These are phyloP conservation scores for Pythium brassicae DNA, from an alignment of 352 stramenopile species.

Conservation along the genomic window DNA sequence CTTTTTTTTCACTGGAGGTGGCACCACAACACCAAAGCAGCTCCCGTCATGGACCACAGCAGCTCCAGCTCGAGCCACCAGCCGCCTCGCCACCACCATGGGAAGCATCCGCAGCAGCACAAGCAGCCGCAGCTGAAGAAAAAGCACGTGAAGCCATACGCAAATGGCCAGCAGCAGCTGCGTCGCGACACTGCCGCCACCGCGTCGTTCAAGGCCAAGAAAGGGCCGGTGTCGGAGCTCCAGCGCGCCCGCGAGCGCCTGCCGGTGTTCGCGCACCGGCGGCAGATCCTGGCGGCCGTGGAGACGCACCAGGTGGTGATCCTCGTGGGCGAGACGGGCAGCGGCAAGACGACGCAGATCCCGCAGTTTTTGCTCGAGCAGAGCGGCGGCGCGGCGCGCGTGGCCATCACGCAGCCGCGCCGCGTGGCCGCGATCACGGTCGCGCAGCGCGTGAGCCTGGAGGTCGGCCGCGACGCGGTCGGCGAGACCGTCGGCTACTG, in stretches of 20 bases:
- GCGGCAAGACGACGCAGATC: conserved; percentile 90
- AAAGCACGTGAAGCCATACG: background rate
- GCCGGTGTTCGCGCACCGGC: conserved; percentile 72
- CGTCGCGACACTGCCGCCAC: background rate
- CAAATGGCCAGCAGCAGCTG: conserved; percentile 5
- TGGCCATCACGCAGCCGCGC: conserved; percentile 81
- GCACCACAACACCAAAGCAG: background rate
- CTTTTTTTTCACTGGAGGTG: background rate
- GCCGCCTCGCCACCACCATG: background rate
- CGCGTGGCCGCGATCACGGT: conserved; percentile 82
- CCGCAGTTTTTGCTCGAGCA: conserved; percentile 84
- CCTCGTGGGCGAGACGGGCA: conserved; percentile 87
- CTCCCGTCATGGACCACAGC: conserved; percentile 1
- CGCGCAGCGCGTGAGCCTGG: conserved; percentile 73
- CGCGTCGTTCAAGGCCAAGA: background rate
- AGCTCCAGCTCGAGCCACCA: background rate
- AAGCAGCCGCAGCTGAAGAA: background rate
- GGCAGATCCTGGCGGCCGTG: conserved; percentile 59
- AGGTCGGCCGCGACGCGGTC: conserved; percentile 41
- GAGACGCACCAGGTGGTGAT: conserved; percentile 75
- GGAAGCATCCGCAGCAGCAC: conserved; percentile 5
- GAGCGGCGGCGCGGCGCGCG: conserved; percentile 30
- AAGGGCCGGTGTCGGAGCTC: conserved; percentile 28
- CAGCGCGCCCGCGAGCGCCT: conserved; percentile 58
- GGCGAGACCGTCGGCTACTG: conserved; percentile 87